A percentile compares a stretch with the other conserved stretches of the same genome.
Evolutionary conservation across 345 rosid genomes (phyloP).

Genomic region (Acer campestre): DNA sequence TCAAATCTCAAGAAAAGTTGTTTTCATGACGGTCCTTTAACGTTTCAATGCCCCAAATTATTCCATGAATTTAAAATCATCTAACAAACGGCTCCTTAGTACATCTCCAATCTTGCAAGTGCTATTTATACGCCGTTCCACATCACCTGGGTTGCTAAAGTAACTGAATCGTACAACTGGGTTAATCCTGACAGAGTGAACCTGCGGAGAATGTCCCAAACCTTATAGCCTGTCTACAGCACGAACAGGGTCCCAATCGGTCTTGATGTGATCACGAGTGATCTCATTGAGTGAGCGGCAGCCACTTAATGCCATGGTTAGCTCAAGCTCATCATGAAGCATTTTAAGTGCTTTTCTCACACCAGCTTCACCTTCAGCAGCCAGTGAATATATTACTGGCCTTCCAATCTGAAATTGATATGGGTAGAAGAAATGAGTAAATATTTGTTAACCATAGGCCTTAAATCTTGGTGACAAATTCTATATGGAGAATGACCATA

Average conservation of each 20-base stretch:
- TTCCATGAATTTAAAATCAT: background rate
- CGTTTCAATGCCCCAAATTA: background rate
- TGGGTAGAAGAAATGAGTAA: background rate
- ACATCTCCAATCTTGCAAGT: background rate
- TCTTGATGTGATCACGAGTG: slow-evolving; percentile 60
- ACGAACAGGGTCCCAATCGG: slow-evolving; percentile 73
- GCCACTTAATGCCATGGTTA: slow-evolving; percentile 90
- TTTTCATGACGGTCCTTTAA: background rate
- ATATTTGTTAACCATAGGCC: background rate
- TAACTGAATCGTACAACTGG: background rate
- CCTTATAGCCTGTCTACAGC: slow-evolving; percentile 42
- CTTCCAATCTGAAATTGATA: slow-evolving; percentile 69
- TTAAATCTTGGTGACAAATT: background rate
- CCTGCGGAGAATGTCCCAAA: background rate
- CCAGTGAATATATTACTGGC: slow-evolving; percentile 79
- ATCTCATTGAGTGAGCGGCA: slow-evolving; percentile 86
- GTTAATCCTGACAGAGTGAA: background rate
- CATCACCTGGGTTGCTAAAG: background rate
- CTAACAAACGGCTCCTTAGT: background rate
- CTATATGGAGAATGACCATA: background rate
- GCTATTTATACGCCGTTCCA: background rate
- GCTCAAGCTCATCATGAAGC: slow-evolving; percentile 81
- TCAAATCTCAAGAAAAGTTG: background rate
- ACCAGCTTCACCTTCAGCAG: slow-evolving; percentile 79
- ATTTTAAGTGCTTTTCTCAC: slow-evolving; percentile 70